phyloP scores from a whole-genome alignment of 345 rosid genomes.

The Aethionema arabicum region DNA sequence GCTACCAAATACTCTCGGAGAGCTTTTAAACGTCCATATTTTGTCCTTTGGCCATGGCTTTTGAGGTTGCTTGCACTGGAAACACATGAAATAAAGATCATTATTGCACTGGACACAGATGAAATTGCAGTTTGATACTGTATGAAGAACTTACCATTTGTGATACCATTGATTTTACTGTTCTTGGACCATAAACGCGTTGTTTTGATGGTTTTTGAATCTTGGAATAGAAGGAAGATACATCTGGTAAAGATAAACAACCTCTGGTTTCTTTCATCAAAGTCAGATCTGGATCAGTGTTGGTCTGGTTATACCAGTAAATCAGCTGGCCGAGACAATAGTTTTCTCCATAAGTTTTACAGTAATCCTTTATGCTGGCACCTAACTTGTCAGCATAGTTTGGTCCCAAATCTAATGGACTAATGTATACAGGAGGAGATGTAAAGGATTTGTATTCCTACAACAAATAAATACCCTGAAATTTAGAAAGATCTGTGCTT shows the following conservation, averaged over 20 bases:
- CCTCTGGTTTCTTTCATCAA: conserved; percentile 75
- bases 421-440: conserved; percentile 84
- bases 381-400: conserved; percentile 78
- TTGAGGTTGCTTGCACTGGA: conserved; percentile 85
- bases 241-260: conserved; percentile 82
- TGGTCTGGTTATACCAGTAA: conserved; percentile 92
- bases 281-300: conserved; percentile 72
- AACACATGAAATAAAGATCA: neutral
- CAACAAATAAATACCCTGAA: conserved; percentile 19
- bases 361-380: conserved; percentile 61
- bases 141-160: conserved; percentile 62
- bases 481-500: conserved; percentile 8
- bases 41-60: conserved; percentile 93
- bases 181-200: conserved; percentile 81
- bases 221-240: conserved; percentile 87
- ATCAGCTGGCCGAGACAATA: conserved; percentile 96
- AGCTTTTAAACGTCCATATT: conserved; percentile 79
- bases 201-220: conserved; percentile 77
- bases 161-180: conserved; percentile 65
- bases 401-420: conserved; percentile 92
- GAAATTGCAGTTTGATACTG: conserved; percentile 1
- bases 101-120: too few relatives aligned
- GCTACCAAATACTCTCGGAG: conserved; percentile 67
- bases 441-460: conserved; percentile 82
- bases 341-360: conserved; percentile 87